Evolutionary conservation across 345 rosid species (phyloP).

Genomic region (Barbarea vulgaris): DNA sequence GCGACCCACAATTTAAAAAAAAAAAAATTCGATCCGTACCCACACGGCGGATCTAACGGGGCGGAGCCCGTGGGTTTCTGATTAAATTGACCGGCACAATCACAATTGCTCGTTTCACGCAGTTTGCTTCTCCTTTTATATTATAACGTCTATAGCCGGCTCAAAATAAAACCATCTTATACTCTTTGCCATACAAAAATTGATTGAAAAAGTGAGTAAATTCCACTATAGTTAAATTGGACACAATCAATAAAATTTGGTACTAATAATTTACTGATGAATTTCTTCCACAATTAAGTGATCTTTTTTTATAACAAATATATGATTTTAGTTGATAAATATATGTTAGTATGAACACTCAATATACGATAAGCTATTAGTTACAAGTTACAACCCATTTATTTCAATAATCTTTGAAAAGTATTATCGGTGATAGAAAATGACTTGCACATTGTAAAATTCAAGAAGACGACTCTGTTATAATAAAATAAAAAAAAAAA

Average conservation of each 20-base stretch:
- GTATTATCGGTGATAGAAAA: not conserved
- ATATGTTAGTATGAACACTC: too few species aligned
- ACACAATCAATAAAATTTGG: not conserved
- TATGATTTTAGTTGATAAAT: too few species aligned
- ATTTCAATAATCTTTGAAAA: not conserved
- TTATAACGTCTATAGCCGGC: not conserved
- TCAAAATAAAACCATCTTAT: not conserved
- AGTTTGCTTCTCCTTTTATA: not conserved
- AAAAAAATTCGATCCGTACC: too few species aligned
- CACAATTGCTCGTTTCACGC: too few species aligned
- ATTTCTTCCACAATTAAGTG: not conserved
- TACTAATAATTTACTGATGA: not conserved
- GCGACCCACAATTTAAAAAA: too few species aligned
- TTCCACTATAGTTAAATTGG: not conserved
- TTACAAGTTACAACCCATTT: not conserved
- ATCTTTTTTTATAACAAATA: too few species aligned
- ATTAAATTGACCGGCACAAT: too few species aligned
- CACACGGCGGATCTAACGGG: too few species aligned
- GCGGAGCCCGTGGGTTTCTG: too few species aligned
- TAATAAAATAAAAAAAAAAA: too few species aligned
- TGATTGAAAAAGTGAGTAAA: not conserved
- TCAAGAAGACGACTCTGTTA: not conserved
- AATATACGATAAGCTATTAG: too few species aligned
- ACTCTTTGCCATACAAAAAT: not conserved
- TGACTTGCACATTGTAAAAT: not conserved